Percentiles rank a stretch among this genome's conserved stretches.
These are phyloP conservation scores for Plectosphaerella plurivora DNA, from an alignment of 2,329 filamentous ascomycete genomes.

Conservation along the genomic window DNA sequence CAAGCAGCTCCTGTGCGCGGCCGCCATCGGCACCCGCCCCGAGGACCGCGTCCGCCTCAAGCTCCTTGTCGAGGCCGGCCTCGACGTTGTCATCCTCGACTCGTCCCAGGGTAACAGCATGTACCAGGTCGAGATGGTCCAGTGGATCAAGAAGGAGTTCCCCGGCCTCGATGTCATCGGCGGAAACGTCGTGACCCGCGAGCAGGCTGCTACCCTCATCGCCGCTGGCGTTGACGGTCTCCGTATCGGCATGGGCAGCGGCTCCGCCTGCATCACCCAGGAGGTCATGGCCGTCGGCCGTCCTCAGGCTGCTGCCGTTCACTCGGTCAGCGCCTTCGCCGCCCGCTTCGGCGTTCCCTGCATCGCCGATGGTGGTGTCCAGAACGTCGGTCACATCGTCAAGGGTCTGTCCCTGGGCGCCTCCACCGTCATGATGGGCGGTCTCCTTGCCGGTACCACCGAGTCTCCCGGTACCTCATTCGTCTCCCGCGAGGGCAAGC, in stretches of 20 bases:
- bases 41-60: conserved; percentile 85
- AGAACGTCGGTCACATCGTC: conserved; percentile 98
- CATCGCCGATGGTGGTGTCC: conserved; percentile 95
- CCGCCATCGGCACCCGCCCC: conserved; percentile 89
- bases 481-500: conserved; percentile 91
- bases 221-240: conserved; percentile 93
- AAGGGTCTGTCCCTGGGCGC: conserved; percentile 95
- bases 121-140: conserved; percentile 98
- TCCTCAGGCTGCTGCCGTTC: conserved; percentile 90
- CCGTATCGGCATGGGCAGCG: conserved; percentile 97
- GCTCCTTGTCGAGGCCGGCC: conserved; percentile 87
- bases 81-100: conserved; percentile 94
- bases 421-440: conserved; percentile 98
- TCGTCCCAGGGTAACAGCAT: conserved; percentile 97
- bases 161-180: conserved; percentile 90
- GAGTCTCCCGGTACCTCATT: conserved; percentile 97
- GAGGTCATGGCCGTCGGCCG: conserved; percentile 99
- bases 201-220: conserved; percentile 90
- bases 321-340: conserved; percentile 84
- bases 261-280: conserved; percentile 97
- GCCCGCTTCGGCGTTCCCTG: conserved; percentile 93
- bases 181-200: conserved; percentile 96
- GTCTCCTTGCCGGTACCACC: conserved; percentile 91
- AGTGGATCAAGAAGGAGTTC: conserved; percentile 86
- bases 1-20: conserved; percentile 95